These are phyloP conservation scores for Fomitopsis pinicola DNA, from an alignment of 1,284 basidiomycete genomes.

Conservation along the genomic window DNA sequence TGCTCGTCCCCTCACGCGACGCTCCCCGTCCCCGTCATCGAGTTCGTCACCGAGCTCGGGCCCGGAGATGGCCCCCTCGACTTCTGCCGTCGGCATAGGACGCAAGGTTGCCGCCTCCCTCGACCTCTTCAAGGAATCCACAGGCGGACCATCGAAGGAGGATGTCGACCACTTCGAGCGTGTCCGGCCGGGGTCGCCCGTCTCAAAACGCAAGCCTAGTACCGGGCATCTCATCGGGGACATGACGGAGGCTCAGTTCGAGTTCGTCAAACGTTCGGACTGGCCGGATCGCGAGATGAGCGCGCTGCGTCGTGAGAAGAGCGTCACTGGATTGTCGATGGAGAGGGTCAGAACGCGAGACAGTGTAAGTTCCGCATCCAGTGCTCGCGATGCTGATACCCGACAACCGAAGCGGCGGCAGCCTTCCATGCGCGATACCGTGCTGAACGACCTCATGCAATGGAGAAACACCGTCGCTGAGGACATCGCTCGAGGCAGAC, in stretches of 20 bases:
- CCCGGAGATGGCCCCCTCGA: constrained; percentile 15
- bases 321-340: constrained; percentile 42
- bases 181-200: constrained; percentile 24
- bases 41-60: constrained; percentile 35
- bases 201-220: constrained; percentile 35
- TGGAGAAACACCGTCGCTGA: constrained; percentile 45
- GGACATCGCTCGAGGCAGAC: constrained; percentile 51
- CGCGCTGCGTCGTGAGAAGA: constrained; percentile 61
- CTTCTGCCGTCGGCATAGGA: constrained; percentile 51
- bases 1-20: constrained; percentile 34
- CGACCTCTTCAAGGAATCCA: constrained; percentile 75
- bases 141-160: constrained; percentile 39
- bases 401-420: constrained; percentile 32
- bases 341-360: constrained; percentile 53
- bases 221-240: constrained; percentile 44
- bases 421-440: constrained; percentile 35
- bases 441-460: constrained; percentile 40
- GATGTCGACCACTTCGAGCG: constrained; percentile 29
- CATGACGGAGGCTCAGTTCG: constrained; percentile 62
- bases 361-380: constrained; percentile 28
- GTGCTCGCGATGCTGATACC: constrained; percentile 30
- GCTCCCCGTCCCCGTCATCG: constrained; percentile 35
- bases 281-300: constrained; percentile 75
- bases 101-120: constrained; percentile 77
- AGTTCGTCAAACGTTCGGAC: constrained; percentile 78